phyloP scores from a whole-genome alignment of 768 basidiomycete species.

The Naganishia kalamii region DNA sequence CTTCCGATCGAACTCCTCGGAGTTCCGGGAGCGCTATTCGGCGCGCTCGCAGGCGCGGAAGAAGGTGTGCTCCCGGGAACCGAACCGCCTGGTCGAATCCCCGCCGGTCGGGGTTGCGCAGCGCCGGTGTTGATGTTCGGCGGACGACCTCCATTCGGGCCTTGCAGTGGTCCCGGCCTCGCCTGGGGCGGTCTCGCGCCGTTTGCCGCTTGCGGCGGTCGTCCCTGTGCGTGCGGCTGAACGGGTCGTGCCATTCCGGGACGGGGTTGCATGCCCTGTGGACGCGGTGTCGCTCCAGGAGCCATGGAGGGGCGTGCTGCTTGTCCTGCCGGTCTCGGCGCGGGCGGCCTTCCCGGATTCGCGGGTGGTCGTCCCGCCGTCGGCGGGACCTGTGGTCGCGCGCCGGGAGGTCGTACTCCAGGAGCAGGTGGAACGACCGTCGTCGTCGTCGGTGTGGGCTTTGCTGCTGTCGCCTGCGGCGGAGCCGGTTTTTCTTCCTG shows the following conservation, averaged over 20 bases:
- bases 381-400: not conserved
- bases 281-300: not conserved
- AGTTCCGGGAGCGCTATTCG: constrained; percentile 6
- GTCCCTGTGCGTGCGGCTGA: constrained; percentile 7
- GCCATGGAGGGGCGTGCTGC: constrained; percentile 1
- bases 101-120: not conserved
- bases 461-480: not conserved
- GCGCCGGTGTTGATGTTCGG: not conserved
- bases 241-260: constrained; percentile 9
- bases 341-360: not conserved
- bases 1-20: constrained; percentile 2
- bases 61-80: constrained; percentile 3
- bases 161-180: constrained; percentile 5
- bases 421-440: not conserved
- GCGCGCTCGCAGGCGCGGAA: constrained; percentile 6
- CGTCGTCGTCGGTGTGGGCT: not conserved
- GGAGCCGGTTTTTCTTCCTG: not conserved
- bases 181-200: constrained; percentile 1
- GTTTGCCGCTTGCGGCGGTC: not conserved
- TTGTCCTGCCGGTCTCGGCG: not conserved
- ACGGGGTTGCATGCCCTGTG: constrained; percentile 2
- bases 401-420: not conserved
- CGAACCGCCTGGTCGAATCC: not conserved
- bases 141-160: constrained; percentile 4
- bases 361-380: not conserved